phyloP scores from a whole-genome alignment of 2,329 filamentous ascomycete genomes.

The Cylindrodendrum hubeiense region DNA sequence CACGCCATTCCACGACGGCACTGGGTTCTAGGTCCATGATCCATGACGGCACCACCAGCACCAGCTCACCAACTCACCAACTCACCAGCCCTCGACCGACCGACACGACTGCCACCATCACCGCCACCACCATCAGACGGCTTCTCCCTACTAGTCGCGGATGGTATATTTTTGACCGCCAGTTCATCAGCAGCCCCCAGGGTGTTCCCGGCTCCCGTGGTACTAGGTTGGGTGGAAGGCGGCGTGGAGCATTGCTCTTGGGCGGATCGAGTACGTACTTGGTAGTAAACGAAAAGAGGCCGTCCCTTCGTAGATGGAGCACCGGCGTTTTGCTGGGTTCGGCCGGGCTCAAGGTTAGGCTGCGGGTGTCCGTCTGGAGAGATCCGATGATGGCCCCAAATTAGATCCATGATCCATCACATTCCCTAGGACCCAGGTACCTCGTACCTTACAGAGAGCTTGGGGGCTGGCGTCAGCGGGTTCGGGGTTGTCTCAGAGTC shows the following conservation, averaged over 20 bases:
- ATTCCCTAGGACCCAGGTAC: not conserved
- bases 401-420: constrained; percentile 11
- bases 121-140: constrained; percentile 18
- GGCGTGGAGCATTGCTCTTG: constrained; percentile 37
- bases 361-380: constrained; percentile 13
- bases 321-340: constrained; percentile 16
- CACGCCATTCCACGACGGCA: constrained; percentile 14
- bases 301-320: not conserved
- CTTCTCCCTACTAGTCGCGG: not conserved
- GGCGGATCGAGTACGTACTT: too few relatives aligned
- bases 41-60: constrained; percentile 31
- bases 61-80: constrained; percentile 27
- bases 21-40: constrained; percentile 28
- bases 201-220: constrained; percentile 37
- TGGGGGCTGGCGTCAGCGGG: constrained; percentile 15
- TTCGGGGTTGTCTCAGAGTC: not conserved
- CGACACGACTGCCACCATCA: constrained; percentile 25
- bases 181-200: constrained; percentile 55
- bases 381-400: constrained; percentile 17
- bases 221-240: constrained; percentile 36
- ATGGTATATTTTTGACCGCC: constrained; percentile 56
- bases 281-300: constrained; percentile 15
- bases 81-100: constrained; percentile 28
- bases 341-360: constrained; percentile 10
- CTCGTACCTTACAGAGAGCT: constrained; percentile 5